Base-by-base conservation (phyloP, 768 basidiomycete genomes). In the Amanita pseudoporphyria region DNA sequence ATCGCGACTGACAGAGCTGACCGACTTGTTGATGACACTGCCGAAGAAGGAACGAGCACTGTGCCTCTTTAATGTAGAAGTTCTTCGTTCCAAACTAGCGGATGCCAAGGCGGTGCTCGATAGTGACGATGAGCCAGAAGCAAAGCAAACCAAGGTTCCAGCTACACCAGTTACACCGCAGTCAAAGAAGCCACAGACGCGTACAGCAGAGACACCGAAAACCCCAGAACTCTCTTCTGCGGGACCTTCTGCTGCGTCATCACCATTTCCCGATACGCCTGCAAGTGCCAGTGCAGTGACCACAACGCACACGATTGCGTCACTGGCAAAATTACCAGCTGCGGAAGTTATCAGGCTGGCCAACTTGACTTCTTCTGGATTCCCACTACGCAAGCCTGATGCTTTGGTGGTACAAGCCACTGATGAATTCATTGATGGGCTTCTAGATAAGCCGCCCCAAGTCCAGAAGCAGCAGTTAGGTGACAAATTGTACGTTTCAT, bases 11-110 rank as follows among this genome's bases (percentile, higher is more conserved):
- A 59, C 58, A 2, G 84, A 87, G 54, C 72, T 94, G 39, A 81
- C 83, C 0, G 87, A 85, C 19, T 70, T 95, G 45, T 66, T 94
- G 31, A 87, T 92, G 84, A 84, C 81, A 56, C 72, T 95, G 14
- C 82, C 87, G 1, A 94, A 92, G 66, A 79, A 86, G 52, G 92
- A 95, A 55, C 79, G 91, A 12, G 90, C 89, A 0, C 76, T 94
- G 79, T 93, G 91, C 65, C 70, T 94, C 35, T 95, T 95, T 73
- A 94, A 91, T 55, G 71, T 73, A 10, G 89, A 93, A 56, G 75
- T 89, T 24, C 71, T 94, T 21, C 74, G 81, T 45, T 72, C 69
- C 18, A 94, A 94, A 68, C 69, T 94, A 16, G 76, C 75, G 1
- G 90, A 92, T 56, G 92, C 92, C 13, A 87, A 84, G 67, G 69